phyloP scores from a whole-genome alignment of 1,284 basidiomycete genomes.

The Vanrija sp. region DNA sequence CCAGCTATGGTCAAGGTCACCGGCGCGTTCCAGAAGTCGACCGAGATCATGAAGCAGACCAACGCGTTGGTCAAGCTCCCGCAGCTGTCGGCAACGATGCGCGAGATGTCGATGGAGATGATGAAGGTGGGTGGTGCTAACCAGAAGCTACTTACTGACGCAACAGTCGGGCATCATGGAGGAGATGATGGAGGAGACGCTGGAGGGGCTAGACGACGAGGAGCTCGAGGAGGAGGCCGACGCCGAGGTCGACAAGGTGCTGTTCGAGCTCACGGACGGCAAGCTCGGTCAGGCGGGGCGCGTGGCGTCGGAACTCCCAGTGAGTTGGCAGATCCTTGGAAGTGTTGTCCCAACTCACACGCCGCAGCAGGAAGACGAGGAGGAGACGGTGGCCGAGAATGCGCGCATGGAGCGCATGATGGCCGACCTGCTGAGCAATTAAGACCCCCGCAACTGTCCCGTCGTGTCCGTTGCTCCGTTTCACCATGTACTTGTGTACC shows the following conservation, averaged over 20 bases:
- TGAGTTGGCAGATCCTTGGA: constrained; percentile 52
- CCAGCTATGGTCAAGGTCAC: constrained; percentile 96
- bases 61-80: constrained; percentile 89
- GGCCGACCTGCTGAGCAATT: constrained; percentile 74
- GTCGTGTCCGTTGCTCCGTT: neutral
- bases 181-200: constrained; percentile 84
- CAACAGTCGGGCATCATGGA: constrained; percentile 83
- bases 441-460: constrained; percentile 39
- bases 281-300: constrained; percentile 80
- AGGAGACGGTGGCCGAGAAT: constrained; percentile 77
- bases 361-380: constrained; percentile 63
- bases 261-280: constrained; percentile 93
- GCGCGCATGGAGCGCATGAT: constrained; percentile 81
- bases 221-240: constrained; percentile 96
- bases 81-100: constrained; percentile 87
- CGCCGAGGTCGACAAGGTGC: constrained; percentile 92
- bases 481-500: constrained; percentile 1
- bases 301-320: constrained; percentile 71
- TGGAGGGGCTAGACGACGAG: constrained; percentile 77
- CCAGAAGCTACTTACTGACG: neutral
- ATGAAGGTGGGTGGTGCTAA: constrained; percentile 65
- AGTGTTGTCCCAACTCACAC: neutral
- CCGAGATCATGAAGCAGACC: constrained; percentile 98
- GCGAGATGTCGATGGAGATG: constrained; percentile 99
- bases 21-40: constrained; percentile 91